Evolutionary conservation across 352 stramenopile species (phyloP), one percentile per base, ranked within the genome.

Genomic region (Blastocystis sp.): DNA sequence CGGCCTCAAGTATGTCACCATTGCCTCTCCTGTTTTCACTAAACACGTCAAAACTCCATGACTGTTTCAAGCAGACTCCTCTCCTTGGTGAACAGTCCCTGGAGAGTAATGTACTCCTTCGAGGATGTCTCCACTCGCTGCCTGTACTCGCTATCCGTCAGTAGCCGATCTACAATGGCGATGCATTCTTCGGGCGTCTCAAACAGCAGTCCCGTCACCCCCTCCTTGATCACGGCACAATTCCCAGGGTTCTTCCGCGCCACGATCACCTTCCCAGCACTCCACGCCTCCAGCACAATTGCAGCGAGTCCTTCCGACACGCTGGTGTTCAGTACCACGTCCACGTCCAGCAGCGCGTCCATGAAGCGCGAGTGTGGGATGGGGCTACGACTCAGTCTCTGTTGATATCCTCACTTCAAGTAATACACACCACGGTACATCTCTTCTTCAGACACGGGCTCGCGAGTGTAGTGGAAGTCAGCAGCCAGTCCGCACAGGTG

Each of bases 171-270:
- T 4, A 84, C 34, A 28, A 69, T 40, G 6, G n/a, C 34, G 40
- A 88, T 88, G 57, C 63, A 88, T 42, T 88, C 60, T 24, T 79
- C 21, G 9, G 64, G 68, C 63, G 78, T 66, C 21, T 88, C 68
- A 57, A 62, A 88, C n/a, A 88, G 68, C 4, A 88, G 24, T 60
- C 78, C 78, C 21, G 45, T 60, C 1, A 79, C n/a, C 4, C 68
- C 68, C 11, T 76, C 3, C 6, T 43, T 38, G 19, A 88, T 88
- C 21, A 79, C 68, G 4, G 64, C 45, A 24, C 57, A 34, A 76
- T 88, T 88, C 1, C 78, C 78, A 3, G 64, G 52, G 78, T 88
- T 88, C 14, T 63, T 79, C 19, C 78, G 19, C n/a, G 78, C 78
- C 9, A 88, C 4, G 19, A 88, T 76, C n/a, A 88, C 54, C 48